Base-by-base conservation (phyloP, 371 early-diverging fungal genomes). In the Rhizopus arrhizus region DNA sequence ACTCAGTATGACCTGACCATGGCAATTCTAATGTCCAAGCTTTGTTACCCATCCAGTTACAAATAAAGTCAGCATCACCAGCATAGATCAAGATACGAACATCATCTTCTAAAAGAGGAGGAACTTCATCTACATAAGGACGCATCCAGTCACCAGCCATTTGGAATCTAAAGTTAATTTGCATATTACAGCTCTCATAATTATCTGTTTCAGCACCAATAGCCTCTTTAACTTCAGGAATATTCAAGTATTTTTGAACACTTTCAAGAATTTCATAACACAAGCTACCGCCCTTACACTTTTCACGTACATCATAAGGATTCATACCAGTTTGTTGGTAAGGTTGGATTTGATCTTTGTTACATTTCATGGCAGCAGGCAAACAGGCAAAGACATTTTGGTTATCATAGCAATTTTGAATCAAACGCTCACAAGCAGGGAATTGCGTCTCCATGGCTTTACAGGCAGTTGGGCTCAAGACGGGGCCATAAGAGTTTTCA, bases 21-120 rank as follows among this genome's bases (percentile, higher is more conserved):
- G 85, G 85, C 52, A 97, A 76, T 22, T 78, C 85, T 40, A 86
- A 59, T 7, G 91, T 77, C 95, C 95, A 96, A 2, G 93, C 95
- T 81, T 92, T 92, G 85, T 94, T 96, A 55, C 96, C 96, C 66
- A 91, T 86, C 94, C 95, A 95, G 74, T 93, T 93, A 82, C 94
- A 92, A 53, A 91, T 90, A 63, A 82, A 91, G 68, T 91, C 92
- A 4, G 89, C 89, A 62, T 91, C 85, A 54, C 97, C 97, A 62
- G 94, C 92, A 75, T 95, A 97, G 51, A 97, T 71, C 59, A 97
- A 74, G 11, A 96, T 83, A 16, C 84, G 78, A 68, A 96, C 80
- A 46, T 89, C 90, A 50, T 83, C 85, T 57, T 92, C 91, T 52
- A 97, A 83, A 48, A 95, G 73, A 8, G 78, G 78, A 6, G 94